Conservation (phyloP, 176 grass and related monocot species). For the Lolium perenne region DNA sequence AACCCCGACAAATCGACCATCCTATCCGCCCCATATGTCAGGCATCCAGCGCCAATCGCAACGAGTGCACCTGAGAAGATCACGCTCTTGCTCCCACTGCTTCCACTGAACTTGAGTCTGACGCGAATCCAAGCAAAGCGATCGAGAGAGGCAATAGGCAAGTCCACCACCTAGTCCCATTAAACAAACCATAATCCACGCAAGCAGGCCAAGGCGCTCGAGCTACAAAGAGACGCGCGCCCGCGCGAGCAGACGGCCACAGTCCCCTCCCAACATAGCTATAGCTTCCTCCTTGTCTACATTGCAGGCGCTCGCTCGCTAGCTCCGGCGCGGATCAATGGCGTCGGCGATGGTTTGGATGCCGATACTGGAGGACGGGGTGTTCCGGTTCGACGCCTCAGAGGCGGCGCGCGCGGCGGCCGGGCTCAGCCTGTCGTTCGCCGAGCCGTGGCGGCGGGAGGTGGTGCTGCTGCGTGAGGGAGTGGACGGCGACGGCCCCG, state of each 20-base stretch:
- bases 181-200: conserved; percentile 46
- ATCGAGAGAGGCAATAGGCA: too few species aligned
- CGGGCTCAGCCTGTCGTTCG: conserved; percentile 77
- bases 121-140: conserved; percentile 4
- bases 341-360: conserved; percentile 50
- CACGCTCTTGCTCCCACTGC: not conserved
- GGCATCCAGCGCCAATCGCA: not conserved
- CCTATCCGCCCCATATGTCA: not conserved
- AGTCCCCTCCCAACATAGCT: not conserved
- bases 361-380: conserved; percentile 74
- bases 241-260: not conserved
- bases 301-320: conserved; percentile 10
- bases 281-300: not conserved
- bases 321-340: not conserved
- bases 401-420: conserved; percentile 54
- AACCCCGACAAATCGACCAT: not conserved
- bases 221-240: conserved; percentile 2
- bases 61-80: not conserved
- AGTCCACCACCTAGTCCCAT: conserved; percentile 7
- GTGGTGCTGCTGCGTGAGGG: conserved; percentile 29
- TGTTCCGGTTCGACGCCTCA: conserved; percentile 90
- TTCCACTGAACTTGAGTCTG: not conserved
- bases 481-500: conserved; percentile 22
- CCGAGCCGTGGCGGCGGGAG: conserved; percentile 57
- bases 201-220: not conserved